Conservation (phyloP, 257 asterid species). For the Solanum sparsipilum region DNA sequence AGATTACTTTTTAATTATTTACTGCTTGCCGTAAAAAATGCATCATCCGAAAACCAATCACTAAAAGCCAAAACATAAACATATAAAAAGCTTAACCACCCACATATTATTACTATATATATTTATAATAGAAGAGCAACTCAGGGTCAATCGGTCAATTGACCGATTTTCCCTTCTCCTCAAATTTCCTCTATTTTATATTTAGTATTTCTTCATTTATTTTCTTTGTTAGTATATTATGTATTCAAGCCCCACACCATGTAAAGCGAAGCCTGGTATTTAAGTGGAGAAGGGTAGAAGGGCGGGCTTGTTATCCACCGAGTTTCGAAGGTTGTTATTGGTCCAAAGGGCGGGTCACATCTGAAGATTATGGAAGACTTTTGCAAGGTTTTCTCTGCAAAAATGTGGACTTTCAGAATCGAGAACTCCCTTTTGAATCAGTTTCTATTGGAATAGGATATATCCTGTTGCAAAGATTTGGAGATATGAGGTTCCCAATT, state of each 20-base stretch:
- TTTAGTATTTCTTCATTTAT: not conserved
- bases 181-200: not conserved
- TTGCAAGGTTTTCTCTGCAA: not conserved
- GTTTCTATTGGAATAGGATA: not conserved
- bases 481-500: not conserved
- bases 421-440: not conserved
- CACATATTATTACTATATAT: not conserved
- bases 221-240: not conserved
- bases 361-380: not conserved
- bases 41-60: not conserved
- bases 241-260: too few species aligned
- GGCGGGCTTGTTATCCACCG: too few species aligned
- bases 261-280: too few species aligned
- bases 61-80: not conserved
- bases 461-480: not conserved
- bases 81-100: not conserved
- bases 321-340: too few species aligned
- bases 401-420: not conserved
- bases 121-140: not conserved
- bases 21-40: not conserved
- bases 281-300: too few species aligned
- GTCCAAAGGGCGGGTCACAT: too few species aligned
- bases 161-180: not conserved
- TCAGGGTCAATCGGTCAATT: not conserved
- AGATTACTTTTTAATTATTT: not conserved